A percentile compares a stretch with the other conserved stretches of the same genome.
These are phyloP conservation scores for Colletotrichum gigasporum DNA, from an alignment of 2,329 filamentous ascomycete genomes.

Conservation along the genomic window DNA sequence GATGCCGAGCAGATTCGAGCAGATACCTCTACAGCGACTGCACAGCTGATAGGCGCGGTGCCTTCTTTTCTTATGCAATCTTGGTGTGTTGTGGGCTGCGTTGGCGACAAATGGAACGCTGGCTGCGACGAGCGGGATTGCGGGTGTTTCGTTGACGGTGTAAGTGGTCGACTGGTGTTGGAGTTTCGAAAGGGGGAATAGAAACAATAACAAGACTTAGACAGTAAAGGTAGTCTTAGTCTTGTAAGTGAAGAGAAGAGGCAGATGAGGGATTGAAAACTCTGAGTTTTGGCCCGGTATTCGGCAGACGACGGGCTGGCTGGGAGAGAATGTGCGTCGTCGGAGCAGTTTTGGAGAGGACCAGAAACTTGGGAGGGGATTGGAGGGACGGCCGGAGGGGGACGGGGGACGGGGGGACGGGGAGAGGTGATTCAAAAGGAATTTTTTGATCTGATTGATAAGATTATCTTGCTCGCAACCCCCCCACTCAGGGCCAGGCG, in stretches of 20 bases:
- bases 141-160: too few relatives aligned
- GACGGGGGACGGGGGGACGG: not conserved
- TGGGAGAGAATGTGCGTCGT: too few relatives aligned
- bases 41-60: slow-evolving; percentile 20
- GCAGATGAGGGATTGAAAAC: not conserved
- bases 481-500: slow-evolving; percentile 23
- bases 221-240: not conserved
- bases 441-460: slow-evolving; percentile 55
- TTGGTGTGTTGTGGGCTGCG: not conserved
- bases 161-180: too few relatives aligned
- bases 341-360: slow-evolving; percentile 11
- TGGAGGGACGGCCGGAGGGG: slow-evolving; percentile 36
- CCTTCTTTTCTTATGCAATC: not conserved
- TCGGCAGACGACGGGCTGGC: not conserved
- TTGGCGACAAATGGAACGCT: not conserved
- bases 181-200: too few relatives aligned
- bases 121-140: not conserved
- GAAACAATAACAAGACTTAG: too few relatives aligned
- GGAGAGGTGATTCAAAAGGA: slow-evolving; percentile 23
- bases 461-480: slow-evolving; percentile 44
- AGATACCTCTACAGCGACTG: slow-evolving; percentile 1
- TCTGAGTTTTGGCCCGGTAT: not conserved
- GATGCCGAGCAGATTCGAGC: slow-evolving; percentile 18
- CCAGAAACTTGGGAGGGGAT: slow-evolving; percentile 31
- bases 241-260: not conserved